Evolutionary conservation across 495 filamentous ascomycete species (phyloP).

Genomic region (Penicillium goetzii): DNA sequence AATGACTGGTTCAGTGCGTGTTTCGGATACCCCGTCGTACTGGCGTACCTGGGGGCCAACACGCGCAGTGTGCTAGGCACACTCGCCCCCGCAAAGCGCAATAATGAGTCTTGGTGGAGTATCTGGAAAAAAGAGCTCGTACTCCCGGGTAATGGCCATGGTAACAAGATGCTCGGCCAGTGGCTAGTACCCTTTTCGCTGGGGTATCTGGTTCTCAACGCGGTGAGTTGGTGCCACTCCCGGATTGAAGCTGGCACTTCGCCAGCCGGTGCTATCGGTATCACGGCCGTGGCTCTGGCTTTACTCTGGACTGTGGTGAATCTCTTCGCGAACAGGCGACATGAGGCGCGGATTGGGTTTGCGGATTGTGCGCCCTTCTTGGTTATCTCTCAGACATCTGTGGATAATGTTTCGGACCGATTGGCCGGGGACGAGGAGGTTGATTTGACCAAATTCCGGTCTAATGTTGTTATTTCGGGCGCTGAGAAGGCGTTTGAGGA

Average conservation of each 20-base stretch:
- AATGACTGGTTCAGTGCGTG: constrained; percentile 75
- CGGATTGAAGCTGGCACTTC: background rate
- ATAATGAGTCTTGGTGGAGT: constrained; percentile 4
- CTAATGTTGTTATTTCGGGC: constrained; percentile 78
- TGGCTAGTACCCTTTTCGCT: background rate
- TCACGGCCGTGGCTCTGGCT: background rate
- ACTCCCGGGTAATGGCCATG: background rate
- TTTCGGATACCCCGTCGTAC: constrained; percentile 67
- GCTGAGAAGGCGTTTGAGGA: constrained; percentile 70
- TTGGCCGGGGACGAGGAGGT: constrained; percentile 59
- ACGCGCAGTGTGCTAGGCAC: constrained; percentile 66
- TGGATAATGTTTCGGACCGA: constrained; percentile 65
- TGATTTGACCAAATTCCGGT: constrained; percentile 80
- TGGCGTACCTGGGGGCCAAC: constrained; percentile 71
- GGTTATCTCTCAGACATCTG: constrained; percentile 70
- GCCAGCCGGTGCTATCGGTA: background rate
- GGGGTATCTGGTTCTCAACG: background rate
- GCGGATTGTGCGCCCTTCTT: constrained; percentile 80
- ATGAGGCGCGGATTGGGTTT: constrained; percentile 66
- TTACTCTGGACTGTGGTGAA: background rate
- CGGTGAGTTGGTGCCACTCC: background rate
- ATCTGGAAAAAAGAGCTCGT: constrained; percentile 5
- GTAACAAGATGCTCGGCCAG: background rate
- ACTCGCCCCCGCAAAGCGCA: constrained; percentile 40
- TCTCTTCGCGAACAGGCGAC: background rate